Base-by-base conservation (phyloP, 2,329 filamentous ascomycete species). In the Stemphylium beticola region DNA sequence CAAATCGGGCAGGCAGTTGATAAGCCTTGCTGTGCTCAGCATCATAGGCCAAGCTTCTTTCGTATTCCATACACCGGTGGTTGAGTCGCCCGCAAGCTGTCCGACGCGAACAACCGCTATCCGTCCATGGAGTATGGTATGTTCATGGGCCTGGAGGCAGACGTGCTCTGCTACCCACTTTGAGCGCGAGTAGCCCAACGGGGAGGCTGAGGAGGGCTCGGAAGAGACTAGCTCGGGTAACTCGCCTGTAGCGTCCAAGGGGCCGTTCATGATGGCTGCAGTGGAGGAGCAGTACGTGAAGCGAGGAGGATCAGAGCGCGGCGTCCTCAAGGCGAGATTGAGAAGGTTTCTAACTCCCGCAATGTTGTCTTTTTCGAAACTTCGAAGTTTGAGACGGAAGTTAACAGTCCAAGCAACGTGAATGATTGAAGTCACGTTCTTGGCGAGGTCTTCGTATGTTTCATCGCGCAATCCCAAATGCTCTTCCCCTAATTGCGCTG, bases 341-440 rank as follows among this genome's bases (percentile, higher is more conserved):
- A 86, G 68, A 0, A 86, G 71, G 57, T 85, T 79, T 9, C 71
- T 72, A 10, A 84, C 71, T 2, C 80, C 81, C 4, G 76, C 72
- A 29, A 87, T 80, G 58, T 82, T 81, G 57, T 83, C 80, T 34
- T 77, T 76, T 42, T 79, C 79, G 61, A 88, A 88, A 55, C 80
- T 83, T 34, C 72, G 73, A 1, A 88, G 75, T 4, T 80, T 78
- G 48, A 85, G 76, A 22, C 80, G 82, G 74, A 88, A 88, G 70
- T 88, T 88, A 15, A 88, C 86, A 2, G 82, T 78, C 86, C 86
- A 88, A 17, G 85, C 85, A 7, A 85, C 78, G 66, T 88, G 86
- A 49, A 90, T 80, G 15, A 91, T 76, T 2, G 79, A 69, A 1
- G 81, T 83, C 1, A 78, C 72, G 51, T 81, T 73, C 3, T 60